Base-by-base conservation (phyloP, 2,329 filamentous ascomycete genomes). In the Ophiostoma sp. region DNA sequence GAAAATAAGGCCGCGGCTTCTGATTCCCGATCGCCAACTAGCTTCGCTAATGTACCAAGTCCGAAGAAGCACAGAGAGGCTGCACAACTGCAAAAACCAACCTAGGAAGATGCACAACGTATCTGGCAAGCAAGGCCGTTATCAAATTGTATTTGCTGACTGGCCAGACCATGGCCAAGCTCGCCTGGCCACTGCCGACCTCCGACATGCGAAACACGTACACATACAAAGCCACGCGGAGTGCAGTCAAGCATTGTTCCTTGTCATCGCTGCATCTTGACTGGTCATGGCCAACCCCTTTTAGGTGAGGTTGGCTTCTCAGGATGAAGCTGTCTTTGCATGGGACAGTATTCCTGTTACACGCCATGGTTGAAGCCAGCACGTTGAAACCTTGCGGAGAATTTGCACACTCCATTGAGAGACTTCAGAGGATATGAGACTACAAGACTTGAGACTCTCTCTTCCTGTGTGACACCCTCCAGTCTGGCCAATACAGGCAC, bases 331-430 rank as follows among this genome's bases (percentile, higher is more conserved):
- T 27, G 52, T 57, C 52, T 57, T 4, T 57, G 33, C 20, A 66
- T 48, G 4, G 52, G 64, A 39, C 35, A 52, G 23, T n/a, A 57
- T 68, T 69, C 68, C 68, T 70, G 72, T 72, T 71, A 71, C 72
- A 74, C 69, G 31, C 68, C 70, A 27, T 71, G 69, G 23, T 70
- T 70, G 57, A 69, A 39, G 69, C 64, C 68, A 67, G 54, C 67
- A 67, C 67, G 69, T 73, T 72, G 72, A 75, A 75, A 73, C 73
- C 72, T 67, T 68, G 71, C 75, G 74, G 75, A 73, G 73, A 75
- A 75, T 74, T 75, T 72, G 69, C 68, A 67, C 69, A 70, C 71
- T 73, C 60, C 67, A 73, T 67, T 54, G 72, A 72, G 69, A 73
- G 73, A 72, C 72, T 39, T 13, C 39, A 41, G 39, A 15, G 39